A percentile compares a stretch with the other conserved stretches of the same genome.
These are phyloP conservation scores for Hanseniaspora vineae DNA, from an alignment of 805 yeast species.

Conservation along the genomic window DNA sequence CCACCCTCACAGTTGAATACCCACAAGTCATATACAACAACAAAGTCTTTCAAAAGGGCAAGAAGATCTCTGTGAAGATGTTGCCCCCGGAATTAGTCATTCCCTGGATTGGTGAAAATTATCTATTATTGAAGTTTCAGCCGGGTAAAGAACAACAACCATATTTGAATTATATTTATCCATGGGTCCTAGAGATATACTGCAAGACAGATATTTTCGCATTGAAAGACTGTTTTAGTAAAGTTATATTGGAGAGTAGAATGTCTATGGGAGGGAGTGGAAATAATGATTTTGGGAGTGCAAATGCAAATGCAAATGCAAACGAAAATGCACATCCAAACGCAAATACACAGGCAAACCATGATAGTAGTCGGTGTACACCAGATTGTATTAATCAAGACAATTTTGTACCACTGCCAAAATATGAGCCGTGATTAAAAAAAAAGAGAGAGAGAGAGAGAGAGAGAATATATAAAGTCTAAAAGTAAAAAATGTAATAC, in stretches of 20 bases:
- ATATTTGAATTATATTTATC: constrained; percentile 2
- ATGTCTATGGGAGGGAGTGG: no score
- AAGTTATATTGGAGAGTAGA: constrained; percentile 1
- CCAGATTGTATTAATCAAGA: no score
- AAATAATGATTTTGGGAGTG: no score
- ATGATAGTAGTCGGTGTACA: no score
- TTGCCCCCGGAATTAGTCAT: constrained; percentile 2
- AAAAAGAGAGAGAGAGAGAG: no score
- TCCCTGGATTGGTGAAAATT: constrained; percentile 7
- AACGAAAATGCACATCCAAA: no score
- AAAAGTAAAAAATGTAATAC: constrained; percentile 1
- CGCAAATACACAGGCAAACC: no score
- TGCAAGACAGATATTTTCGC: constrained; percentile 4
- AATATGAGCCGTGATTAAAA: no score
- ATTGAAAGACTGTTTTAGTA: constrained; percentile 2
- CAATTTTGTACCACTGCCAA: no score
- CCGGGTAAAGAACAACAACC: constrained; percentile 1
- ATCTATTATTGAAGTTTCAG: constrained; percentile 1
- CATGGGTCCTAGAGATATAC: constrained; percentile 3
- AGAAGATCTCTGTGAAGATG: not conserved
- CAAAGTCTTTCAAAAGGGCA: constrained; percentile 1
- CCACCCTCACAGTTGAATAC: not conserved
- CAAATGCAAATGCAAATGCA: no score
- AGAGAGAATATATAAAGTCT: not conserved
- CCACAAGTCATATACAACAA: not conserved